These are phyloP conservation scores for Aureobasidium melanogenum DNA, from an alignment of 2,329 filamentous ascomycete genomes.

Conservation along the genomic window DNA sequence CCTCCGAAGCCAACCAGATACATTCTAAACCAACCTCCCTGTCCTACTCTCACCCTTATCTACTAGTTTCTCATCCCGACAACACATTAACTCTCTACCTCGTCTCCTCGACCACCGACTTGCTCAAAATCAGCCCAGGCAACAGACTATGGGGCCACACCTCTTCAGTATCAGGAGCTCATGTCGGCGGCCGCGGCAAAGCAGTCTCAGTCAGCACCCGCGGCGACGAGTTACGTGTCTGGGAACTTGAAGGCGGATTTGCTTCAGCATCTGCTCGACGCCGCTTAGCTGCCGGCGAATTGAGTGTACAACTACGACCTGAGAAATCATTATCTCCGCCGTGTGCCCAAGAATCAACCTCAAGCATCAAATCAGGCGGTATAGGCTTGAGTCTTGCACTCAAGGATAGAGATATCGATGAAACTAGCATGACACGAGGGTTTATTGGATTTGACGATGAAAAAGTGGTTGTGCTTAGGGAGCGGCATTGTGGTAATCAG, in stretches of 20 bases:
- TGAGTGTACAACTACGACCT: slow-evolving; percentile 44
- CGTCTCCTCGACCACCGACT: slow-evolving; percentile 60
- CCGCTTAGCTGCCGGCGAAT: slow-evolving; percentile 34
- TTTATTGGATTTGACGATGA: slow-evolving; percentile 89
- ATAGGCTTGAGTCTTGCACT: slow-evolving; percentile 27
- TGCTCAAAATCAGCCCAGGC: slow-evolving; percentile 61
- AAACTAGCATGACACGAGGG: slow-evolving; percentile 35
- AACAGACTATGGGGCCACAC: slow-evolving; percentile 85
- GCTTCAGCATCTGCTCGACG: slow-evolving; percentile 36
- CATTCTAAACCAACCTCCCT: slow-evolving; percentile 38
- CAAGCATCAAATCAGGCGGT: slow-evolving; percentile 22
- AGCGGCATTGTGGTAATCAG: slow-evolving; percentile 58
- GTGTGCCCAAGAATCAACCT: background rate
- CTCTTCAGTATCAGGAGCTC: slow-evolving; percentile 75
- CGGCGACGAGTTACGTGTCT: slow-evolving; percentile 64
- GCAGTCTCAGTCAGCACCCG: slow-evolving; percentile 78
- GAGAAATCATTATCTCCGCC: slow-evolving; percentile 12
- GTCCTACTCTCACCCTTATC: slow-evolving; percentile 66
- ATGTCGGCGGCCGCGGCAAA: slow-evolving; percentile 76
- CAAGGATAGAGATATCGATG: slow-evolving; percentile 23
- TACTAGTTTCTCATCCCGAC: slow-evolving; percentile 74
- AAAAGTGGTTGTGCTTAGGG: slow-evolving; percentile 77
- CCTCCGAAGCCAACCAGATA: slow-evolving; percentile 23
- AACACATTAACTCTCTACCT: slow-evolving; percentile 80
- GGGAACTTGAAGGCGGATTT: slow-evolving; percentile 74